A percentile compares a stretch with the other conserved stretches of the same genome.
Conservation (phyloP, 805 yeast genomes). For the Saturnispora saitoi region DNA sequence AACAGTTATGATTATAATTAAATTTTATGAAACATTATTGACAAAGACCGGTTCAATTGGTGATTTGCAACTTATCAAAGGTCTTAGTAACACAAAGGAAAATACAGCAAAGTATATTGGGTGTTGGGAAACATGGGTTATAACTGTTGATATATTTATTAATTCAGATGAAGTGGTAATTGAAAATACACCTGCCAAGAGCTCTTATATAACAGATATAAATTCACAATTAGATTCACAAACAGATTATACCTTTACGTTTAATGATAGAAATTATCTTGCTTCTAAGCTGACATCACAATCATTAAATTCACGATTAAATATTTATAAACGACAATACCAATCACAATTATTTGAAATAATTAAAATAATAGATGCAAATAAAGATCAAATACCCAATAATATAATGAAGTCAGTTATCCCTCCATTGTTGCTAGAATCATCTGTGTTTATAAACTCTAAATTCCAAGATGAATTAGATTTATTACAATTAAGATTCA, state of each 20-base stretch:
- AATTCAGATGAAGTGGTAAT: slow-evolving; percentile 1
- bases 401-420: not conserved
- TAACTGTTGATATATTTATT: slow-evolving; percentile 39
- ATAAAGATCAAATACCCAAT: slow-evolving; percentile 1
- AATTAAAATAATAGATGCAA: not conserved
- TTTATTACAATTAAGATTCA: not conserved
- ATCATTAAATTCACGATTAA: not conserved
- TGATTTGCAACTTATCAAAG: not conserved
- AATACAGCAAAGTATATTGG: slow-evolving; percentile 9
- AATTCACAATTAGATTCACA: not conserved
- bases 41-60: slow-evolving; percentile 3
- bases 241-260: not conserved
- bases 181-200: not conserved
- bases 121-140: slow-evolving; percentile 67
- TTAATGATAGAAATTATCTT: slow-evolving; percentile 1
- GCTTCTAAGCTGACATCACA: not conserved
- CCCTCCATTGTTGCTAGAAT: not conserved
- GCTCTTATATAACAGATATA: not conserved
- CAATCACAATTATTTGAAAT: slow-evolving; percentile 1
- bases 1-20: not conserved
- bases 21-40: slow-evolving; percentile 20
- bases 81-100: not conserved
- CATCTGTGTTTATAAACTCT: not conserved
- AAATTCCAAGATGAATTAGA: not conserved
- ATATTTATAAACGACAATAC: slow-evolving; percentile 1